Base-by-base conservation (phyloP, 805 yeast species). In the Metschnikowia vanudenii region DNA sequence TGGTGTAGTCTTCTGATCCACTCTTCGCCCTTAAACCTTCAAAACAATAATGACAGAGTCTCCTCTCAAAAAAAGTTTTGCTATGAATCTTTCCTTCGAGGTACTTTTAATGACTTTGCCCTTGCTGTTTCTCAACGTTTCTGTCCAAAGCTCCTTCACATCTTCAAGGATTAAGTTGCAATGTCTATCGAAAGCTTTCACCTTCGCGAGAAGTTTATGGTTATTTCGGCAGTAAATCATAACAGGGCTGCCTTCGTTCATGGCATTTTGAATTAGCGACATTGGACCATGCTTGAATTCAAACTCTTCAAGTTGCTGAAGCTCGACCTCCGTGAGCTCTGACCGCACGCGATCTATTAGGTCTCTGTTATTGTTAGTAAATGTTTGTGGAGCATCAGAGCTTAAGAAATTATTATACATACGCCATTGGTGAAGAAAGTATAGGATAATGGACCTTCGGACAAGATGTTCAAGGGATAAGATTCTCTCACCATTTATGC, bases 171-270 rank as follows among this genome's bases (percentile, higher is more conserved):
- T 84, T 86, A 94, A 80, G 65, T 94, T 94, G 52, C 96, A 85
- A 67, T 94, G 99, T 61, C 96, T 82, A 64, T 94, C 99, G 65
- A 90, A 94, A 0, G 98, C 97, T 60, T 87, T 87, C 41, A 94
- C 94, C 54, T 88, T 81, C 1, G 91, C 96, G 26, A 94, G 78
- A 34, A 94, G 74, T 67, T 94, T 94, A 62, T 91, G 97, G 65
- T 92, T 91, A 64, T 94, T 94, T 60, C 99, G 78, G 50, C 96
- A 79, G 17, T 96, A 88, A 50, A 94, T 86, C 48, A 94, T 79
- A 4, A 94, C 88, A 20, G 89, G 88, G 2, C 86, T 77, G 42
- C 82, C 83, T 44, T 81, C 77, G 50, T 82, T 77, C 34, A 89
- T 85, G 0, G 98, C 90, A 38, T 83, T 82, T 55, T 90, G 88